Evolutionary conservation across 116 monocot species (phyloP), one percentile per base, ranked within the genome.

Genomic region (Phalaenopsis hybrid): DNA sequence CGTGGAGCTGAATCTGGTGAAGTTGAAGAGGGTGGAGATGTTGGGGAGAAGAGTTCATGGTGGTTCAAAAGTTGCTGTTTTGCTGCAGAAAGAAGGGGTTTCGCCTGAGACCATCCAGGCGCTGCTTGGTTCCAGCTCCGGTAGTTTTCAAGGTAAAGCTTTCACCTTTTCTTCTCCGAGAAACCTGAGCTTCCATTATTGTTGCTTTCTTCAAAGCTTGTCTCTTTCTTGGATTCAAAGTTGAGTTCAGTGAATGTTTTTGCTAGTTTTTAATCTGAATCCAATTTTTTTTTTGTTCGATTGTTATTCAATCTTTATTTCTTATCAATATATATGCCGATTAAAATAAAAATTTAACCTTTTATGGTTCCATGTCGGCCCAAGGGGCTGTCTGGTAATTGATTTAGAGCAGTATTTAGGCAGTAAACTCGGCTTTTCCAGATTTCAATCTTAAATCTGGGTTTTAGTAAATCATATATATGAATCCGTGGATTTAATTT

Each of bases 71-170:
- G 80, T 87, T 85, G 81, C 80, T 31, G 78, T 44, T 28, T 43
- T 88, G 57, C 78, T 92, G 21, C 88, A 85, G 83, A 87, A 57
- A 49, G 82, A 92, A 46, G 84, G 82, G 25, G 80, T 86, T 37
- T 61, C 85, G 8, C 44, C 74, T 1, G 82, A 87, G 8, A 20
- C 75, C n/a, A 82, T 88, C 45, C 78, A 83, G 72, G 70, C 82
- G 20, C 44, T 90, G 57, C 75, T 92, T n/a, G 82, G 65, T 46
- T 79, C 83, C 12, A 59, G 81, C 20, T 57, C 78, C 21, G 20
- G 43, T 65, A 85, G 78, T 49, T 85, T 88, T 51, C 79, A 70
- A 80, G 92, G 90, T 92, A 83, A 68, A 2, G 74, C 17, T 34
- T 63, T 78, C 41, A 9, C 10, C 25, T 16, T 41, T 44, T 44